phyloP scores from a whole-genome alignment of 495 filamentous ascomycete species.

The Daldinia concentrica region DNA sequence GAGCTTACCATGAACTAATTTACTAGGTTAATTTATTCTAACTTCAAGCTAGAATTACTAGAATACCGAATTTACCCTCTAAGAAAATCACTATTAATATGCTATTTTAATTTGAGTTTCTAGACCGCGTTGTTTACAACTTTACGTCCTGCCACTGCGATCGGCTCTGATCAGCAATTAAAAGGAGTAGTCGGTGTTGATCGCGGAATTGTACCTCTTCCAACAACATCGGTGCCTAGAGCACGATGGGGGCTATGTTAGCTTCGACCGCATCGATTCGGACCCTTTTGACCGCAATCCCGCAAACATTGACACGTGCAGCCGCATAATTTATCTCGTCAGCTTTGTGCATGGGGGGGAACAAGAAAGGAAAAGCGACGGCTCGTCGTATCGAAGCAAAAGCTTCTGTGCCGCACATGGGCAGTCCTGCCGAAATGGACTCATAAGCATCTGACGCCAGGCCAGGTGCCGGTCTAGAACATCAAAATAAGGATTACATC shows the following conservation, averaged over 20 bases:
- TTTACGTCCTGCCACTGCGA: background rate
- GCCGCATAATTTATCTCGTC: background rate
- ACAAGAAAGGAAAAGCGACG: background rate
- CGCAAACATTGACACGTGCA: background rate
- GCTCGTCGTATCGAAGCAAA: background rate
- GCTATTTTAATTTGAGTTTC: background rate
- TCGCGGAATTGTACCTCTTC: background rate
- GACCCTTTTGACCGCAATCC: background rate
- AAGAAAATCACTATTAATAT: background rate
- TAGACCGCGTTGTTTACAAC: background rate
- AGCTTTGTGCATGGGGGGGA: background rate
- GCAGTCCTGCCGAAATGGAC: slow-evolving; percentile 6
- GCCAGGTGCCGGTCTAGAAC: slow-evolving; percentile 14
- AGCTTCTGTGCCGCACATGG: slow-evolving; percentile 28
- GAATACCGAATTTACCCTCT: background rate
- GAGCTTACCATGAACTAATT: background rate
- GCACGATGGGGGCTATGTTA: background rate
- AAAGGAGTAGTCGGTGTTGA: background rate
- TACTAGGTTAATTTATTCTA: background rate
- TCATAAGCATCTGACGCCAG: slow-evolving; percentile 6
- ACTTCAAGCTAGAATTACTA: background rate
- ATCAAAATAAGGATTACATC: slow-evolving; percentile 6
- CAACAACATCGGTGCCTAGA: background rate
- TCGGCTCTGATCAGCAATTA: background rate
- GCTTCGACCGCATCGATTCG: background rate